Evolutionary conservation across 2,329 filamentous ascomycete genomes (phyloP).

Genomic region (Claviceps sp.): DNA sequence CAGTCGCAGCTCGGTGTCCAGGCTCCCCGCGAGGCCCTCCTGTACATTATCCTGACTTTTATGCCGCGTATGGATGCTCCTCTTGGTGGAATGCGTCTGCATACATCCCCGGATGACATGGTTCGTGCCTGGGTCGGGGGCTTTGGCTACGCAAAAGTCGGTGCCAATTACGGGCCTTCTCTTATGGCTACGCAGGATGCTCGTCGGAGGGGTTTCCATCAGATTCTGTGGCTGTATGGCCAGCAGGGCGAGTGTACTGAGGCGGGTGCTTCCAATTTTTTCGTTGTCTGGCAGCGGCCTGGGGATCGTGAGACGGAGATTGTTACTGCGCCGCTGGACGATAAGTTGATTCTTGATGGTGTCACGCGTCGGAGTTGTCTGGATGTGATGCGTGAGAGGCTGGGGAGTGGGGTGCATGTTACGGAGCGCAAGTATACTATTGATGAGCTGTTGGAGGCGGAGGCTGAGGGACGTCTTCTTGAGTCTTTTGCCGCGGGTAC

Average conservation of each 20-base stretch:
- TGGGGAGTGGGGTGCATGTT: slow-evolving; percentile 50
- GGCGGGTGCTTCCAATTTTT: slow-evolving; percentile 87
- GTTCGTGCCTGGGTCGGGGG: slow-evolving; percentile 88
- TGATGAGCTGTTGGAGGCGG: slow-evolving; percentile 58
- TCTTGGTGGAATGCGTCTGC: slow-evolving; percentile 52
- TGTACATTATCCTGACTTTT: slow-evolving; percentile 66
- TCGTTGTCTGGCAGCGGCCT: slow-evolving; percentile 56
- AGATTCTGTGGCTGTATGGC: slow-evolving; percentile 91
- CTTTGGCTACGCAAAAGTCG: slow-evolving; percentile 84
- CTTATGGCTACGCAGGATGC: slow-evolving; percentile 70
- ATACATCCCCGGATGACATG: slow-evolving; percentile 69
- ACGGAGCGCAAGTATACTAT: slow-evolving; percentile 79
- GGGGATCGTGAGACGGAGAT: slow-evolving; percentile 44
- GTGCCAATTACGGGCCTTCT: slow-evolving; percentile 83
- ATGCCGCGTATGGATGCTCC: slow-evolving; percentile 44
- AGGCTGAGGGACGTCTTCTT: slow-evolving; percentile 60
- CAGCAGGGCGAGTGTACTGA: slow-evolving; percentile 69
- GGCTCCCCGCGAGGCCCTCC: slow-evolving; percentile 65
- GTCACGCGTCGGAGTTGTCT: slow-evolving; percentile 75
- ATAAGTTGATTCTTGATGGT: slow-evolving; percentile 74
- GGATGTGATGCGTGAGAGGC: slow-evolving; percentile 52
- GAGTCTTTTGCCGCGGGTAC: slow-evolving; percentile 84
- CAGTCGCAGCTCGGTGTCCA: slow-evolving; percentile 70
- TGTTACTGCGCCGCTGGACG: slow-evolving; percentile 71
- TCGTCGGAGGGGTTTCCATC: slow-evolving; percentile 59